Evolutionary conservation across 1,284 basidiomycete genomes (phyloP).

Genomic region (Termitomyces sp.): DNA sequence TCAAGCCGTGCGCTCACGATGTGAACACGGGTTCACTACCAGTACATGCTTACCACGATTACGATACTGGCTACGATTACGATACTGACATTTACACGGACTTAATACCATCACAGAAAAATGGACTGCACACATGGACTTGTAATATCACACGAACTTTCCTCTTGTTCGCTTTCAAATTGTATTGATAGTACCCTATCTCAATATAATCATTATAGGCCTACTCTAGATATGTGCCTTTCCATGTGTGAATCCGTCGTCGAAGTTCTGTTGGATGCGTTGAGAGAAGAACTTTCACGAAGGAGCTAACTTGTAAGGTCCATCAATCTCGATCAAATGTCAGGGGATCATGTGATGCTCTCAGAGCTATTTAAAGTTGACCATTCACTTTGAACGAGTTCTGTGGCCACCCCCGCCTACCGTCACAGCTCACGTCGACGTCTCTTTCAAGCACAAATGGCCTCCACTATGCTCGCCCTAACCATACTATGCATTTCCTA

Average conservation of each 20-base stretch:
- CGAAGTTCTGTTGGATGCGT: slow-evolving; percentile 1
- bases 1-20: neutral
- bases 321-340: slow-evolving; percentile 7
- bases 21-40: neutral
- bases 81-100: slow-evolving; percentile 9
- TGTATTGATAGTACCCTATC: slow-evolving; percentile 18
- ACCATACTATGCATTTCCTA: slow-evolving; percentile 30
- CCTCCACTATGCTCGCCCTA: slow-evolving; percentile 30
- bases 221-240: slow-evolving; percentile 7
- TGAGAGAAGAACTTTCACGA: neutral
- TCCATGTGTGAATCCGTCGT: slow-evolving; percentile 8
- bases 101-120: slow-evolving; percentile 3
- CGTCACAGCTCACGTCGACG: slow-evolving; percentile 13
- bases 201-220: slow-evolving; percentile 12
- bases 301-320: too few relatives aligned
- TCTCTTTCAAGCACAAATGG: slow-evolving; percentile 9
- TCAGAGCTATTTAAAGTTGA: slow-evolving; percentile 13
- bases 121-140: slow-evolving; percentile 6
- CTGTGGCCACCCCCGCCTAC: slow-evolving; percentile 7
- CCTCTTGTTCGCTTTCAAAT: slow-evolving; percentile 9
- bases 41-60: slow-evolving; percentile 9
- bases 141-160: slow-evolving; percentile 9
- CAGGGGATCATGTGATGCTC: slow-evolving; percentile 16
- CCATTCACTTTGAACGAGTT: slow-evolving; percentile 3
- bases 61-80: slow-evolving; percentile 12